These are phyloP conservation scores for Solanum gracilifrons DNA, from an alignment of 257 asterid genomes.

Conservation along the genomic window DNA sequence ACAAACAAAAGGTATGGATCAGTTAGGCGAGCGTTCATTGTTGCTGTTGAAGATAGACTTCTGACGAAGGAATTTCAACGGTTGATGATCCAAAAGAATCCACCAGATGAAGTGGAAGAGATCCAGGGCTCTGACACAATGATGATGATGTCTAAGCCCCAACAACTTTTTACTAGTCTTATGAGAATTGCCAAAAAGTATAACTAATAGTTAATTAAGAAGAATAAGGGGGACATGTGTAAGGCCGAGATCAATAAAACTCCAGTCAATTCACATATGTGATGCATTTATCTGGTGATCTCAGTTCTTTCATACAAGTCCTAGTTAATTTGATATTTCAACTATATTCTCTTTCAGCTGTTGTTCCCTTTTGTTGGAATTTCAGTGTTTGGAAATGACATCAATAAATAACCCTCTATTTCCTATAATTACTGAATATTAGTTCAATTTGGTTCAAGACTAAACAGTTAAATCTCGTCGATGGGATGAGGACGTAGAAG, in stretches of 20 bases:
- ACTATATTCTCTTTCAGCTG: neutral
- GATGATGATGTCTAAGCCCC: slow-evolving; percentile 28
- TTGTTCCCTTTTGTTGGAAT: neutral
- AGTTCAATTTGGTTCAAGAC: too few species aligned
- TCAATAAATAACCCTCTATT: neutral
- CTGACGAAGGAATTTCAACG: too few species aligned
- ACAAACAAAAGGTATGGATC: too few species aligned
- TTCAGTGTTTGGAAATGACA: neutral
- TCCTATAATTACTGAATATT: neutral
- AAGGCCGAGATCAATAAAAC: neutral
- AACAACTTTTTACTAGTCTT: slow-evolving; percentile 7
- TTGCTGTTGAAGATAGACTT: too few species aligned
- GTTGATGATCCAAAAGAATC: too few species aligned
- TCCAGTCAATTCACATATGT: neutral
- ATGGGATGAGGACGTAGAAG: neutral
- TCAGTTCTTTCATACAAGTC: neutral
- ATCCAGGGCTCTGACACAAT: neutral
- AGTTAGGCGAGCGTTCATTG: too few species aligned
- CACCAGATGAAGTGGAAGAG: too few species aligned
- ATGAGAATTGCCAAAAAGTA: neutral
- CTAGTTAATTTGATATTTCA: neutral
- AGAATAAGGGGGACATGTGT: neutral
- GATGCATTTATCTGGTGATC: neutral
- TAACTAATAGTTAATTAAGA: neutral
- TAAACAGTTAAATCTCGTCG: too few species aligned